Percentiles rank a stretch among this genome's conserved stretches.
phyloP scores from a whole-genome alignment of 768 basidiomycete species.

The Leucogyrophana mollusca region DNA sequence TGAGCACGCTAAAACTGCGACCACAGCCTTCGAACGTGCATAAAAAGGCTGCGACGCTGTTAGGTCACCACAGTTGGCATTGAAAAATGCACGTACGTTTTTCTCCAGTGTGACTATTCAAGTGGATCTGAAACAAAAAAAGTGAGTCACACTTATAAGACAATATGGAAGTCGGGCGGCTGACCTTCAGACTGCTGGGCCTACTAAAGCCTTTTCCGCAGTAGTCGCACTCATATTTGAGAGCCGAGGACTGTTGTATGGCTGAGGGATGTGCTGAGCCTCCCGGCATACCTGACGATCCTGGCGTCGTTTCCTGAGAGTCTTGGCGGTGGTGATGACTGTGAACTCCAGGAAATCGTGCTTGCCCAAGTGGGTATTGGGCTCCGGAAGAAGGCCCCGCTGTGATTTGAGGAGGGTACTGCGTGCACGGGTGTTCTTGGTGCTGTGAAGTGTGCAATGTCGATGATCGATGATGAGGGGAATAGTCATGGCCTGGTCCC shows the following conservation, averaged over 20 bases:
- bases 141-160: slow-evolving; percentile 6
- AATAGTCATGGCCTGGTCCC: slow-evolving; percentile 27
- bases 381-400: slow-evolving; percentile 17
- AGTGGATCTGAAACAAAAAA: slow-evolving; percentile 57
- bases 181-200: slow-evolving; percentile 79
- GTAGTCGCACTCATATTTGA: slow-evolving; percentile 75
- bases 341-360: slow-evolving; percentile 15
- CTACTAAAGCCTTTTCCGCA: slow-evolving; percentile 82
- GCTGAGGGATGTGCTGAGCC: slow-evolving; percentile 14
- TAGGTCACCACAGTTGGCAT: slow-evolving; percentile 3
- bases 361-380: slow-evolving; percentile 6
- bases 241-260: slow-evolving; percentile 25
- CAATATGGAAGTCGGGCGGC: slow-evolving; percentile 1
- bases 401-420: slow-evolving; percentile 9
- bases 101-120: slow-evolving; percentile 83
- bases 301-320: slow-evolving; percentile 3
- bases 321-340: slow-evolving; percentile 19
- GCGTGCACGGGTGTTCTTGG: not conserved
- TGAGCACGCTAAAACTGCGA: slow-evolving; percentile 81
- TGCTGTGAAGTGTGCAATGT: slow-evolving; percentile 1
- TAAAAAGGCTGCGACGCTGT: slow-evolving; percentile 53
- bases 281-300: slow-evolving; percentile 10
- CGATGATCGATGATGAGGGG: slow-evolving; percentile 3
- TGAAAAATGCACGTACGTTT: slow-evolving; percentile 56
- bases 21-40: slow-evolving; percentile 77